These are phyloP conservation scores for Salmacisia buchloeana DNA, from an alignment of 1,284 basidiomycete genomes.

Conservation along the genomic window DNA sequence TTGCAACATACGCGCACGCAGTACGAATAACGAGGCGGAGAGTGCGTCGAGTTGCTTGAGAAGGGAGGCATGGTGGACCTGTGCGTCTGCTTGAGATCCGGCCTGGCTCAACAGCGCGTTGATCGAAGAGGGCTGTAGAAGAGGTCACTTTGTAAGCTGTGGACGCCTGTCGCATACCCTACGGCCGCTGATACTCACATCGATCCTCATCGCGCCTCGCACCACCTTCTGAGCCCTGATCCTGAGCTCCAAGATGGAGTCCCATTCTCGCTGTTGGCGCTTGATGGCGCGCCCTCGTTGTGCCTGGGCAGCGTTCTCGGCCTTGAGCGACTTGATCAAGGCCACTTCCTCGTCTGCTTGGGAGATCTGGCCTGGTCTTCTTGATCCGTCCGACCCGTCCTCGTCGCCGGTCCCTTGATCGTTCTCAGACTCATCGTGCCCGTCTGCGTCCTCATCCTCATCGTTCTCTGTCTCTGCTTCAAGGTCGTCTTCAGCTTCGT, in stretches of 20 bases:
- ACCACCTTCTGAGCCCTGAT: constrained; percentile 35
- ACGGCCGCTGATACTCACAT: neutral
- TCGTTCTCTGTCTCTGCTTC: constrained; percentile 14
- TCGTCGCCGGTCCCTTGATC: constrained; percentile 5
- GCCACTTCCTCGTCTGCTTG: constrained; percentile 25
- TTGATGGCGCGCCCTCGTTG: constrained; percentile 20
- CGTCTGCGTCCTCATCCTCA: constrained; percentile 12
- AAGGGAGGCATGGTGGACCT: constrained; percentile 7
- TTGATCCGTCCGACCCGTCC: neutral
- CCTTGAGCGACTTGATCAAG: constrained; percentile 29
- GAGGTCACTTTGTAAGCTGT: constrained; percentile 21
- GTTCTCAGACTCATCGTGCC: neutral
- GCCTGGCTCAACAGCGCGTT: neutral
- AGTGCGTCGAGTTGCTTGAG: neutral
- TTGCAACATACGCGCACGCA: neutral
- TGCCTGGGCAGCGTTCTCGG: constrained; percentile 35
- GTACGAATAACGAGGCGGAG: neutral
- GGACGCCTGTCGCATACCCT: constrained; percentile 19
- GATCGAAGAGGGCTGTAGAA: neutral
- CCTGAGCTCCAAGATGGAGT: constrained; percentile 33
- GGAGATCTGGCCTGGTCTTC: constrained; percentile 2
- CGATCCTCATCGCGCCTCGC: constrained; percentile 7
- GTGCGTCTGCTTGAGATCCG: neutral
- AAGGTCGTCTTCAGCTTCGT: neutral
- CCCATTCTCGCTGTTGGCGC: constrained; percentile 18